Conservation (phyloP, 192 early-diverging fungal species). For the Martensiomyces pterosporus region DNA sequence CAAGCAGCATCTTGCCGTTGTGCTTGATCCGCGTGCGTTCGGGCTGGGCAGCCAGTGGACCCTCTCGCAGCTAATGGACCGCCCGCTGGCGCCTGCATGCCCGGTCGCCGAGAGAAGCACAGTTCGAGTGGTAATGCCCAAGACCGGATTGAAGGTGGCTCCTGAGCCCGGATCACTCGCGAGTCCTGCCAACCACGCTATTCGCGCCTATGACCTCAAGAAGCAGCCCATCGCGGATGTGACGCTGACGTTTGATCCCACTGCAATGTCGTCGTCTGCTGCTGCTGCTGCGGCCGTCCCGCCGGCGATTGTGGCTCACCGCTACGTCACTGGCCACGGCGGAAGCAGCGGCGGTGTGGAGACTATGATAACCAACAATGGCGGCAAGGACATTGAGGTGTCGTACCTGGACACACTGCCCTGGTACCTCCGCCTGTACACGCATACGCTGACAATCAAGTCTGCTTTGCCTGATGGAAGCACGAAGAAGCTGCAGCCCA, state of each 20-base stretch:
- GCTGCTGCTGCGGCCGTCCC: neutral
- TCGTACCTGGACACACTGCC: constrained; percentile 78
- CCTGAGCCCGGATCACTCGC: constrained; percentile 13
- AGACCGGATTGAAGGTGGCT: constrained; percentile 3
- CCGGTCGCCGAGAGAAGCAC: constrained; percentile 48
- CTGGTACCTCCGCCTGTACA: constrained; percentile 88
- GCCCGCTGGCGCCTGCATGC: constrained; percentile 45
- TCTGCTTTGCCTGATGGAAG: constrained; percentile 6
- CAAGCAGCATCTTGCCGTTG: constrained; percentile 72
- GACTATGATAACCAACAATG: constrained; percentile 67
- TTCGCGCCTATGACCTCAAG: constrained; percentile 25
- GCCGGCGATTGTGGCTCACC: constrained; percentile 29
- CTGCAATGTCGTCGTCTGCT: neutral
- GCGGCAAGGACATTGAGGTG: constrained; percentile 45
- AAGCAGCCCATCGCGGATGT: constrained; percentile 13
- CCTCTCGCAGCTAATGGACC: constrained; percentile 51
- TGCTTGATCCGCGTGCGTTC: constrained; percentile 62
- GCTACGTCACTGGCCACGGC: constrained; percentile 64
- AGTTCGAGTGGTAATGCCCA: constrained; percentile 28
- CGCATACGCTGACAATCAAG: constrained; percentile 74
- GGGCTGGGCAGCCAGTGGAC: constrained; percentile 34
- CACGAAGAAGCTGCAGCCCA: constrained; percentile 4
- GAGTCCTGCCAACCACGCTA: constrained; percentile 2
- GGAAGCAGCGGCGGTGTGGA: constrained; percentile 81
- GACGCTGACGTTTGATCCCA: constrained; percentile 6